These are phyloP conservation scores for Backusella tuberculispora DNA, from an alignment of 192 early-diverging fungal genomes.

Conservation along the genomic window DNA sequence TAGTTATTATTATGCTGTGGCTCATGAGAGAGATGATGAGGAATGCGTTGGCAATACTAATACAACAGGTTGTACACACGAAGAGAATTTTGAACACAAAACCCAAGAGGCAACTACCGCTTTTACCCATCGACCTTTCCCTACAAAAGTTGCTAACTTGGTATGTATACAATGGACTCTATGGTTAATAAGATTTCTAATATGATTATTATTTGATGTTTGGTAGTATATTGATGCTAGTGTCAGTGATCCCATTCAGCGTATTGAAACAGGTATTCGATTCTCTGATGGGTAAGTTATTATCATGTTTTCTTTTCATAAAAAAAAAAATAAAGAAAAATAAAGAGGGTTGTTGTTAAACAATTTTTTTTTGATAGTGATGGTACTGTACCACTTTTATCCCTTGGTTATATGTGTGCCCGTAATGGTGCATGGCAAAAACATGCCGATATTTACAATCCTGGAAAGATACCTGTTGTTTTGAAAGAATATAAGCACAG, in stretches of 20 bases:
- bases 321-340: background rate
- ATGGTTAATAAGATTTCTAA: background rate
- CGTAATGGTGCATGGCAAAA: slow-evolving; percentile 73
- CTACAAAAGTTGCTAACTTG: background rate
- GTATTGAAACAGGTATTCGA: slow-evolving; percentile 72
- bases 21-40: slow-evolving; percentile 36
- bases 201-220: background rate
- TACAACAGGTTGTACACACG: background rate
- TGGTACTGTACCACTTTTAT: slow-evolving; percentile 86
- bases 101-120: background rate
- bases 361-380: slow-evolving; percentile 58
- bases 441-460: slow-evolving; percentile 73
- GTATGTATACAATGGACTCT: background rate
- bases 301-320: background rate
- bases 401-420: slow-evolving; percentile 87
- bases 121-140: background rate
- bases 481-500: slow-evolving; percentile 73
- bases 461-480: slow-evolving; percentile 65
- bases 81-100: background rate
- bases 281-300: slow-evolving; percentile 64
- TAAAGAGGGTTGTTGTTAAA: background rate
- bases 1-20: slow-evolving; percentile 71
- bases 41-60: background rate
- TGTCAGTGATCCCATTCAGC: slow-evolving; percentile 57
- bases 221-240: slow-evolving; percentile 57